Evolutionary conservation across 805 yeast species (phyloP), one percentile per base, ranked within the genome.

Genomic region (Diddensiella santjacobensis): DNA sequence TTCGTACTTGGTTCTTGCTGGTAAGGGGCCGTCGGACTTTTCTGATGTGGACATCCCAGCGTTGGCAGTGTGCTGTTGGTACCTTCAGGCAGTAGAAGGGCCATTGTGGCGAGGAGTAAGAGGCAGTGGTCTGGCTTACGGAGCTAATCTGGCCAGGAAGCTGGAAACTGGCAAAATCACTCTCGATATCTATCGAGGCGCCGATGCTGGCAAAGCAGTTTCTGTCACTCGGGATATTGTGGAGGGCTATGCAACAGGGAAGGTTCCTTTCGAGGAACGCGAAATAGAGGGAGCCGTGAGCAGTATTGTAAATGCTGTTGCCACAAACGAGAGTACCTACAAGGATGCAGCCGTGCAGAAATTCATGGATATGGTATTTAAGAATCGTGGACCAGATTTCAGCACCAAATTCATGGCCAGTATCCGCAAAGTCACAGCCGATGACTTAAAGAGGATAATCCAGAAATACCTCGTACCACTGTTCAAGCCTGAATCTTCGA

Each of bases 41-140:
- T 58, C 64, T 11, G 73, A 80, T 42, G 69, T 72, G 18, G 96
- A 90, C 57, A 71, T 81, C 24, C 81, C 84, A 44, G 83, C 82
- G 22, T 72, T 91, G 36, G 75, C 83, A 0, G 73, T 90, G 22
- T 87, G 89, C 4, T 75, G 84, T 4, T 89, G 85, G 47, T 84
- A 81, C 58, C 71, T 93, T 48, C 85, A 83, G 55, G 84, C 88
- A 31, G 88, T 87, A 17, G 99, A 93, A 65, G 99, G 99, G 2
- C 99, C 98, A 30, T 83, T 91, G 54, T 91, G 98, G 97, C 78
- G 87, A 59, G 96, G 95, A 48, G 86, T 93, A 29, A 79, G 99
- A 67, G 99, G 99, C 36, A 77, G 89, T 1, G 99, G 99, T 2
- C 71, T 87, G 38, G 97, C 97, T 0, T 93, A 93, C 64, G 97